phyloP scores from a whole-genome alignment of 345 rosid genomes.

The Citrus trifoliata region DNA sequence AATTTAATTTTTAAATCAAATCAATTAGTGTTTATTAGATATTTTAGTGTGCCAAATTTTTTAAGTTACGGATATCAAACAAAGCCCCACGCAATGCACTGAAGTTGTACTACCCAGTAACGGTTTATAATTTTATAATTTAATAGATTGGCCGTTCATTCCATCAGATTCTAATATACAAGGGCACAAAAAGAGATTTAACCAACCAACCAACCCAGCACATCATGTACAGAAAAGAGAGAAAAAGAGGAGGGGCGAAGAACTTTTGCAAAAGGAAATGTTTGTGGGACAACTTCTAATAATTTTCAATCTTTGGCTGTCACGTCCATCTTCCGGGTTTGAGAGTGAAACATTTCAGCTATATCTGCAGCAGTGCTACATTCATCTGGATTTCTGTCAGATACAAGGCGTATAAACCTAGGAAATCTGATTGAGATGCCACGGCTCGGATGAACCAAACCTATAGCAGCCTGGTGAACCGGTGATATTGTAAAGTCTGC shows the following conservation, averaged over 20 bases:
- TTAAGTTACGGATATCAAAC: too few species aligned
- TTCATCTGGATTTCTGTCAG: constrained; percentile 64
- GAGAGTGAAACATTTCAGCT: constrained; percentile 73
- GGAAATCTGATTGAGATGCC: constrained; percentile 89
- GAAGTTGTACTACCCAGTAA: too few species aligned
- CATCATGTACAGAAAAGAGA: neutral
- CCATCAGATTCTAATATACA: neutral
- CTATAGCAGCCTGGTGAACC: constrained; percentile 72
- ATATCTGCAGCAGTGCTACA: constrained; percentile 70
- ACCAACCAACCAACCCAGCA: neutral
- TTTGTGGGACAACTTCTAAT: neutral
- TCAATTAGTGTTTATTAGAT: too few species aligned
- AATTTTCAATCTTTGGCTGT: constrained; percentile 5
- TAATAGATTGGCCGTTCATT: neutral
- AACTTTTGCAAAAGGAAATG: neutral
- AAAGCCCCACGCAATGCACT: too few species aligned
- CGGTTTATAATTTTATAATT: too few species aligned
- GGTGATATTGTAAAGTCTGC: constrained; percentile 89
- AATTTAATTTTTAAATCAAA: too few species aligned
- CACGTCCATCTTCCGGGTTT: constrained; percentile 69
- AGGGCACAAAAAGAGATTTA: neutral
- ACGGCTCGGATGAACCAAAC: constrained; percentile 74
- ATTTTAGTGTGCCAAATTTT: too few species aligned
- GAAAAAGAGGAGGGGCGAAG: neutral
- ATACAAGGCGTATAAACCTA: constrained; percentile 44